Evolutionary conservation across 1,284 basidiomycete species (phyloP).

Genomic region (Sporisorium exsertum): DNA sequence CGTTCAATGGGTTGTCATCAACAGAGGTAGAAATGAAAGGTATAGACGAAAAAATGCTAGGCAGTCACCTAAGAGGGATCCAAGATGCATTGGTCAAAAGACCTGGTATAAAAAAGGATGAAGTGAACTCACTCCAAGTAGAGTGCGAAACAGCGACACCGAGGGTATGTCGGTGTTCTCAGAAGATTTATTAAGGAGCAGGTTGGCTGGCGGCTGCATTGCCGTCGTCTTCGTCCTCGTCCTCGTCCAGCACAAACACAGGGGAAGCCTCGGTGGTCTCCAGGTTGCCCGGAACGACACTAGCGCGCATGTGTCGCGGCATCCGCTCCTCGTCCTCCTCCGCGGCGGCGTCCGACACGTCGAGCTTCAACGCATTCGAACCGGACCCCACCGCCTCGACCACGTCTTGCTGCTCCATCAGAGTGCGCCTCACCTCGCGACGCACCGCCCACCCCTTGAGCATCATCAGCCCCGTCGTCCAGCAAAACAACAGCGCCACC

Average conservation of each 20-base stretch:
- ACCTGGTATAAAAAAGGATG: conserved; percentile 14
- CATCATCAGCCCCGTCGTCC: conserved; percentile 58
- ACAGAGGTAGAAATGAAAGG: not conserved
- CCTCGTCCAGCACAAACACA: conserved; percentile 51
- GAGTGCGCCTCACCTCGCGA: conserved; percentile 33
- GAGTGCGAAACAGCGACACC: not conserved
- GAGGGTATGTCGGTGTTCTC: not conserved
- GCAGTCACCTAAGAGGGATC: not conserved
- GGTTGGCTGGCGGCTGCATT: not conserved
- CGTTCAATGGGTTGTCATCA: not conserved
- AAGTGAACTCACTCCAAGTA: not conserved
- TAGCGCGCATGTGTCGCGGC: conserved; percentile 38
- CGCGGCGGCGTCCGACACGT: not conserved
- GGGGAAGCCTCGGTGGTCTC: conserved; percentile 8
- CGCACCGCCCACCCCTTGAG: conserved; percentile 63
- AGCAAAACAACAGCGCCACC: conserved; percentile 60
- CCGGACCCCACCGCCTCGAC: not conserved
- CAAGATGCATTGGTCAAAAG: not conserved
- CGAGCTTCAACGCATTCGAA: conserved; percentile 16
- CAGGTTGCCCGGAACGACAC: conserved; percentile 1
- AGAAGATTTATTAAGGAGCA: not conserved
- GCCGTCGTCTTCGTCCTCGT: conserved; percentile 27
- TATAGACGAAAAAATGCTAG: not conserved
- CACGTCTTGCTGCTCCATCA: not conserved
- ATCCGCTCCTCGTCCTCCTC: conserved; percentile 8